Evolutionary conservation across 2,329 filamentous ascomycete genomes (phyloP).

Genomic region (Metarhizium rileyi): DNA sequence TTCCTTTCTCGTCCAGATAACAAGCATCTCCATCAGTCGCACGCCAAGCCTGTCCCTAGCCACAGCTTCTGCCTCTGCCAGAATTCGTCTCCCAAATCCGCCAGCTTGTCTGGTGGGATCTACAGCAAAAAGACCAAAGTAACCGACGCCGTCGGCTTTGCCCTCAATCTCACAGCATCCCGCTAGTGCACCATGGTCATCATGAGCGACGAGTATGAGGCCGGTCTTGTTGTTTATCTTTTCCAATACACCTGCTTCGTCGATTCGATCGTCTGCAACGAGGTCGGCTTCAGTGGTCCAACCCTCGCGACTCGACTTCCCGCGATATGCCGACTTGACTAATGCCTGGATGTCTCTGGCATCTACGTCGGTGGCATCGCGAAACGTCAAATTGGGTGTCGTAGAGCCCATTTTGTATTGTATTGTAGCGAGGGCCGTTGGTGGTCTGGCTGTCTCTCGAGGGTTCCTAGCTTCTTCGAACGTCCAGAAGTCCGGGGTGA

Average conservation of each 20-base stretch:
- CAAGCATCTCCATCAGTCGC: constrained; percentile 30
- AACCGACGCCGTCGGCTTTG: constrained; percentile 19
- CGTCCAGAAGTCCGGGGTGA: too few relatives aligned
- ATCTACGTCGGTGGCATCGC: constrained; percentile 25
- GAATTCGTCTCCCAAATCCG: constrained; percentile 32
- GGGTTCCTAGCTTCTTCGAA: too few relatives aligned
- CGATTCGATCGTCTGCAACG: constrained; percentile 33
- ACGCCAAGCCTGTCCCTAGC: constrained; percentile 23
- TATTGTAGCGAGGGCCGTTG: too few relatives aligned
- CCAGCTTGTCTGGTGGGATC: constrained; percentile 31
- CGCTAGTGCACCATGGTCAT: constrained; percentile 18
- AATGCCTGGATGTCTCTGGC: constrained; percentile 25
- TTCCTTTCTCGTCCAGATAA: constrained; percentile 32
- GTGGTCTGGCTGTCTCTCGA: too few relatives aligned
- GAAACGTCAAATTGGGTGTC: constrained; percentile 19
- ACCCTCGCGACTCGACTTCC: constrained; percentile 27
- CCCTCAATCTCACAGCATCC: constrained; percentile 35
- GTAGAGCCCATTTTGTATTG: not conserved
- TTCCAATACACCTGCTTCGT: constrained; percentile 20
- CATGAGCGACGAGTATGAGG: constrained; percentile 27
- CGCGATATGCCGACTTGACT: constrained; percentile 35
- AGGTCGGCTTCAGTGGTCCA: constrained; percentile 40
- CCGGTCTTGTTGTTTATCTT: constrained; percentile 31
- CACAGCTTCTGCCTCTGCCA: constrained; percentile 30
- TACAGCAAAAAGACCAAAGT: constrained; percentile 41